Conservation (phyloP, 768 basidiomycete species). For the Neoboletus magnificus region DNA sequence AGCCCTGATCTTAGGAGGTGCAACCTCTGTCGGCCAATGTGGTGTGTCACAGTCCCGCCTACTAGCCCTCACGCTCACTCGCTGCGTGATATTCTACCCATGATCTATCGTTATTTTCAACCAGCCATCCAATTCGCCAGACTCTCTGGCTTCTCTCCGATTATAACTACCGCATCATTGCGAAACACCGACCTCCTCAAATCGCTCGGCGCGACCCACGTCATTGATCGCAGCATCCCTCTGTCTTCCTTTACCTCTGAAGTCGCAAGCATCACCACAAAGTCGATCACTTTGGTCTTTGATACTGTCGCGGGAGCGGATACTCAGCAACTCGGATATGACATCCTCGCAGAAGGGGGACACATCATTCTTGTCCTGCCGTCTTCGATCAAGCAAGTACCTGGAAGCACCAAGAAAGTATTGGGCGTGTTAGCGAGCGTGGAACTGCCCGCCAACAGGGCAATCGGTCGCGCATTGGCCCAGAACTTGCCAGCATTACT, state of each 20-base stretch:
- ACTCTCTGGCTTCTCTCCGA: conserved; percentile 35
- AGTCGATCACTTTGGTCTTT: conserved; percentile 11
- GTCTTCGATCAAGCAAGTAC: conserved; percentile 7
- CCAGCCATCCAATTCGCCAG: conserved; percentile 35
- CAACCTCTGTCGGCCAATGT: conserved; percentile 37
- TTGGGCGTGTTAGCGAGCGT: conserved; percentile 11
- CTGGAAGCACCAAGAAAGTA: conserved; percentile 18
- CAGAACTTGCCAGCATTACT: conserved; percentile 7
- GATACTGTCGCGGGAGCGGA: conserved; percentile 30
- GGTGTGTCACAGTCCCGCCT: conserved; percentile 30
- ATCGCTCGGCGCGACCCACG: conserved; percentile 37
- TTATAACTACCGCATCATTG: conserved; percentile 40
- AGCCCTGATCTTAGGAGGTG: conserved; percentile 36
- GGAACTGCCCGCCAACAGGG: conserved; percentile 8
- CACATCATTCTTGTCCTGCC: conserved; percentile 15
- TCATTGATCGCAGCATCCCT: conserved; percentile 32
- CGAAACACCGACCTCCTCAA: conserved; percentile 33
- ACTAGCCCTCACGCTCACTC: conserved; percentile 14
- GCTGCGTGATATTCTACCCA: not conserved
- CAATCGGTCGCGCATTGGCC: conserved; percentile 12
- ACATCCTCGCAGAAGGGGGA: conserved; percentile 32
- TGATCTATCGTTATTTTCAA: not conserved
- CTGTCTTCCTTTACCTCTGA: conserved; percentile 11
- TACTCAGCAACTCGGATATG: conserved; percentile 34
- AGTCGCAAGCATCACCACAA: conserved; percentile 11